A percentile compares a stretch with the other conserved stretches of the same genome.
These are phyloP conservation scores for Scleroderma citrinum DNA, from an alignment of 768 basidiomycete genomes.

Conservation along the genomic window DNA sequence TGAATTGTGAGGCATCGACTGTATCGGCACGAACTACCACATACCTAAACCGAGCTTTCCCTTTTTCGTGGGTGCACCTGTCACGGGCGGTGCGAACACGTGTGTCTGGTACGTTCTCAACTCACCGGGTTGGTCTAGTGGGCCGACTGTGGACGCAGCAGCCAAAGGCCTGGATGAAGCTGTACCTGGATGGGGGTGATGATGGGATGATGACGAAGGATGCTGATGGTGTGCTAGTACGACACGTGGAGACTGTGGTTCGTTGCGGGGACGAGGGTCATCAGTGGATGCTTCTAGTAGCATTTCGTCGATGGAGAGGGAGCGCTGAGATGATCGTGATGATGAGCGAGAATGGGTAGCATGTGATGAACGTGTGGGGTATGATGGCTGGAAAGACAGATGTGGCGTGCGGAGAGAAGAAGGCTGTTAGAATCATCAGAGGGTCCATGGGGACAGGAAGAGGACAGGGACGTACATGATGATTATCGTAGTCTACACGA, in stretches of 20 bases:
- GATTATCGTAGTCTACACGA: constrained; percentile 28
- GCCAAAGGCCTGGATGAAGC: constrained; percentile 19
- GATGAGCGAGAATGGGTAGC: constrained; percentile 22
- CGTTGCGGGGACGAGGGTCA: constrained; percentile 28
- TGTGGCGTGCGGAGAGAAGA: constrained; percentile 20
- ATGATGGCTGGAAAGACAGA: constrained; percentile 12
- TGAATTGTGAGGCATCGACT: no score
- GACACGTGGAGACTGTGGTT: constrained; percentile 26
- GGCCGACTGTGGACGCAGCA: constrained; percentile 15
- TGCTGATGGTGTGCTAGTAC: constrained; percentile 29
- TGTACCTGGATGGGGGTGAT: constrained; percentile 13
- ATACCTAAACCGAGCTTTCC: constrained; percentile 37
- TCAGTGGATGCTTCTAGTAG: constrained; percentile 40
- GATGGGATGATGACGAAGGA: constrained; percentile 9
- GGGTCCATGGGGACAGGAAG: constrained; percentile 18
- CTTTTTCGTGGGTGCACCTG: constrained; percentile 68
- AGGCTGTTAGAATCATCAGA: constrained; percentile 10
- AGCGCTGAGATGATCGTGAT: constrained; percentile 31
- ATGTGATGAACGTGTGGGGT: constrained; percentile 9
- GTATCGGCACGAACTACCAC: no score
- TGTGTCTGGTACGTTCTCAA: constrained; percentile 53
- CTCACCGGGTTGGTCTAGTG: constrained; percentile 31
- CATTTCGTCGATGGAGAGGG: constrained; percentile 42
- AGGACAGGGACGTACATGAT: neutral
- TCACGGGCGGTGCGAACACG: constrained; percentile 68